These are phyloP conservation scores for Colletotrichum godetiae DNA, from an alignment of 2,329 filamentous ascomycete genomes.

Conservation along the genomic window DNA sequence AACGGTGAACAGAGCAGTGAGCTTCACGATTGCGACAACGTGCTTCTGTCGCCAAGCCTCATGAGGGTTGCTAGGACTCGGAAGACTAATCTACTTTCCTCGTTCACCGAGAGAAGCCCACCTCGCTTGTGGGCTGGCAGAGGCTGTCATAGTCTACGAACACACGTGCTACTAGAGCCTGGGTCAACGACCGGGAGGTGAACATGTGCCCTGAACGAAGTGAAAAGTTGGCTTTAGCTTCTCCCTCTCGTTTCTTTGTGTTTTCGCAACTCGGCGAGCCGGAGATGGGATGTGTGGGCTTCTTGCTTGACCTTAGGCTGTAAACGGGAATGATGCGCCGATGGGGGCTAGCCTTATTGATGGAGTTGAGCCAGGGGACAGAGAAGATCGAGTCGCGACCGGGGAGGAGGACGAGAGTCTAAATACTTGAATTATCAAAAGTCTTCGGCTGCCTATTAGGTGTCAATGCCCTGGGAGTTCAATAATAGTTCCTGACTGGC, in stretches of 20 bases:
- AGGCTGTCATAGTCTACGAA: background rate
- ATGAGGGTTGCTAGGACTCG: background rate
- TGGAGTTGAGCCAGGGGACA: background rate
- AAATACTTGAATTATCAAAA: background rate
- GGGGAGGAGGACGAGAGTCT: too few species aligned
- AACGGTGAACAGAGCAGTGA: background rate
- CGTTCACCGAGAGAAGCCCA: background rate
- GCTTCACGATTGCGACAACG: conserved; percentile 1
- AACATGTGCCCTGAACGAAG: background rate
- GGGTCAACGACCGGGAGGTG: background rate
- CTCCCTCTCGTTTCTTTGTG: background rate
- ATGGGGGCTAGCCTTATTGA: background rate
- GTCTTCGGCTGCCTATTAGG: background rate
- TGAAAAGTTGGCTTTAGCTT: background rate
- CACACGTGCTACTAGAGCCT: background rate
- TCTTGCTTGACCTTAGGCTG: background rate
- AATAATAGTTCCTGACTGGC: too few species aligned
- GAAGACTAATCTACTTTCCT: background rate
- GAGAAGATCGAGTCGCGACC: background rate
- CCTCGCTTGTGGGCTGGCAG: too few species aligned
- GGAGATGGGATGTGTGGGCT: background rate
- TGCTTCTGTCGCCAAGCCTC: conserved; percentile 2
- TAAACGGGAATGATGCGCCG: conserved; percentile 4
- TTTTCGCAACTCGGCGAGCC: background rate
- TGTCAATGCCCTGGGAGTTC: background rate